A percentile compares a stretch with the other conserved stretches of the same genome.
Conservation (phyloP, 202 grass and related monocot species). For the Miscanthus sacchariflorus region DNA sequence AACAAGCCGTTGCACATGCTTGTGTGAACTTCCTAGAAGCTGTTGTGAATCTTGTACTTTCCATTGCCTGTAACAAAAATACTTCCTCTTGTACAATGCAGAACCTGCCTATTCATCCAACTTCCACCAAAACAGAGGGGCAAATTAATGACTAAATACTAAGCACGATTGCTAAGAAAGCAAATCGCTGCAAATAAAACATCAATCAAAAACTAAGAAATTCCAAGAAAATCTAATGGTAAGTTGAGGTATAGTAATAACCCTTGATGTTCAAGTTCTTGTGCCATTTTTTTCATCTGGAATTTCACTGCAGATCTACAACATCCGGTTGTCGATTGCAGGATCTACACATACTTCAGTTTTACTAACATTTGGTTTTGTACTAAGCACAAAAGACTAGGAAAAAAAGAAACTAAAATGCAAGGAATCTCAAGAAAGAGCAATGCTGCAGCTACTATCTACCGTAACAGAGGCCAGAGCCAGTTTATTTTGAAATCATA, state of each 20-base stretch:
- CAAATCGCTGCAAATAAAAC: not conserved
- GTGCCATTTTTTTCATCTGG: not conserved
- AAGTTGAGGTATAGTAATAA: not conserved
- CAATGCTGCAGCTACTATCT: not conserved
- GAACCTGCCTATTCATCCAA: not conserved
- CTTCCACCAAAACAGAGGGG: not conserved
- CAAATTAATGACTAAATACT: not conserved
- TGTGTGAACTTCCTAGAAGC: slow-evolving; percentile 21
- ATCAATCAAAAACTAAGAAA: not conserved
- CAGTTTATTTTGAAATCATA: not conserved
- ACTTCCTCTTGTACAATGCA: not conserved
- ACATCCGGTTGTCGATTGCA: not conserved
- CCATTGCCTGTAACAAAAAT: not conserved
- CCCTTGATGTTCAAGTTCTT: not conserved
- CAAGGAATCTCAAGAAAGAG: not conserved
- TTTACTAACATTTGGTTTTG: not conserved
- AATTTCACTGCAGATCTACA: not conserved
- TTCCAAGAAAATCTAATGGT: not conserved
- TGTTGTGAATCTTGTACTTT: not conserved
- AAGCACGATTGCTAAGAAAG: not conserved
- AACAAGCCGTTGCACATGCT: slow-evolving; percentile 19
- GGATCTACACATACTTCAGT: not conserved
- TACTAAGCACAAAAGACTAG: not conserved
- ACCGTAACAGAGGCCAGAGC: not conserved
- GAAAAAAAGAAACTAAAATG: not conserved